Conservation (phyloP, 2,329 filamentous ascomycete genomes). For the Sporothrix variecibatus region DNA sequence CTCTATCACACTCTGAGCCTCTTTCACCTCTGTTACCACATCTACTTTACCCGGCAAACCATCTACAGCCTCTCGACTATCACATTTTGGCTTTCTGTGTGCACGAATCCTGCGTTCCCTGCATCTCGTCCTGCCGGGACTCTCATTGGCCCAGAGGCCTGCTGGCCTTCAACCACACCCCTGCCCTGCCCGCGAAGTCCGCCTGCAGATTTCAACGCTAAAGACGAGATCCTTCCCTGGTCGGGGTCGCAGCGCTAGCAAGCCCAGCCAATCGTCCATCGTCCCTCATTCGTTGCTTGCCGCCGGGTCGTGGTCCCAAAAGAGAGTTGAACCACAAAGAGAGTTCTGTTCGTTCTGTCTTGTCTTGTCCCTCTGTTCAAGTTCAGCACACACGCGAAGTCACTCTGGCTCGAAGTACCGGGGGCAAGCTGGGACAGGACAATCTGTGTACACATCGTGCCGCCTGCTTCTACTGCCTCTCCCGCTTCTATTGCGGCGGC, state of each 20-base stretch:
- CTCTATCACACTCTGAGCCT: neutral
- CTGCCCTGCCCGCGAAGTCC: neutral
- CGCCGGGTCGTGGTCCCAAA: conserved; percentile 12
- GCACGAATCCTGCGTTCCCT: conserved; percentile 18
- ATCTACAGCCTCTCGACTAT: neutral
- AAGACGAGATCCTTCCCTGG: conserved; percentile 4
- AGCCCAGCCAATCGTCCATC: conserved; percentile 22
- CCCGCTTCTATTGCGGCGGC: neutral
- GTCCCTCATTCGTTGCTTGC: conserved; percentile 27
- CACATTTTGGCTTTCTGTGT: neutral
- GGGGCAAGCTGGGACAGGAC: neutral
- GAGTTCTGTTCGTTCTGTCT: too few species aligned
- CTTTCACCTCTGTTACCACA: neutral
- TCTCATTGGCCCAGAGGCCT: conserved; percentile 14
- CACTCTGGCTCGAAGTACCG: conserved; percentile 4
- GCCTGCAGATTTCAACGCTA: conserved; percentile 20
- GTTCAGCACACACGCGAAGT: conserved; percentile 11
- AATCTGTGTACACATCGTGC: neutral
- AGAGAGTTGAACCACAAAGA: neutral
- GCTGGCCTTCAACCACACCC: neutral
- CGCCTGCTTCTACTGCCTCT: neutral
- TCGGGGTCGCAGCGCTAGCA: conserved; percentile 15
- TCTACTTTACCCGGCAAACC: neutral
- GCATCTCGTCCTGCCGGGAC: neutral
- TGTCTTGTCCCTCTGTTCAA: too few species aligned